Evolutionary conservation across 345 rosid genomes (phyloP).

Genomic region (Dimocarpus longan): DNA sequence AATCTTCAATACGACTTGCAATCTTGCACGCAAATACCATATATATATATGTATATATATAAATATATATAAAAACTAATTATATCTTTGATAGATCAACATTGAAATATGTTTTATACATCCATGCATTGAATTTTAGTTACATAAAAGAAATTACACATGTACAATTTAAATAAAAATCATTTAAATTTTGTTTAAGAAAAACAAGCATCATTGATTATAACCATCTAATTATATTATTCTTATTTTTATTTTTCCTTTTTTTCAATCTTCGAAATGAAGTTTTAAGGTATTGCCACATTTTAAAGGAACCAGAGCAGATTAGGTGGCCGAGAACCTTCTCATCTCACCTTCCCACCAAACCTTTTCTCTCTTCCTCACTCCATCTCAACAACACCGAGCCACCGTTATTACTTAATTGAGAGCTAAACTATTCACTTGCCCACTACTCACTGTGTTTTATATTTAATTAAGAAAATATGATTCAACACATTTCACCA

Average conservation of each 20-base stretch:
- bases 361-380: not conserved
- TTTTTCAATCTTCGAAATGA: not conserved
- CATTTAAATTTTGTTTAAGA: no score
- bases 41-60: no score
- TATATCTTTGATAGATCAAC: no score
- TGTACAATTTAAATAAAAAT: no score
- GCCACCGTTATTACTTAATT: not conserved
- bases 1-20: no score
- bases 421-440: not conserved
- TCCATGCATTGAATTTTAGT: no score
- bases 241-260: not conserved
- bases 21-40: no score
- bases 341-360: not conserved
- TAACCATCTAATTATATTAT: not conserved
- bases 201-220: no score
- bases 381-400: not conserved
- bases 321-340: not conserved
- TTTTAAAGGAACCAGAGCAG: not conserved
- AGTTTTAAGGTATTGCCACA: not conserved
- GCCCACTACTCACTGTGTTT: not conserved
- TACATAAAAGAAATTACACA: no score
- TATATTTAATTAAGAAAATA: not conserved
- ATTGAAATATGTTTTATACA: no score
- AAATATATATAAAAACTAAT: no score
- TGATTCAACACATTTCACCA: not conserved